Evolutionary conservation across 352 stramenopile genomes (phyloP).

Genomic region (Phytophthora pini): DNA sequence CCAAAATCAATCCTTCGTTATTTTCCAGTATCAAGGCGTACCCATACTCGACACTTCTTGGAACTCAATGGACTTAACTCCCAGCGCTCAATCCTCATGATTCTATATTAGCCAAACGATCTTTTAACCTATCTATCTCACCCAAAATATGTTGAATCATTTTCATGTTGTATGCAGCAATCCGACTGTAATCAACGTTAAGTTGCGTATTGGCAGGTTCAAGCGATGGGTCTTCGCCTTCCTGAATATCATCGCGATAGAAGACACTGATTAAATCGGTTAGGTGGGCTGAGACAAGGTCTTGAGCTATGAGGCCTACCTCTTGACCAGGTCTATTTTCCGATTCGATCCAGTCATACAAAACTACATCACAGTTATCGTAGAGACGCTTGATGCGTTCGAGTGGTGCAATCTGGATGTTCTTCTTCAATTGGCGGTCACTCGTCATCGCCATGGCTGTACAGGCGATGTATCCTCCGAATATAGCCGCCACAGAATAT

Average conservation of each 20-base stretch:
- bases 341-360: constrained; percentile 18
- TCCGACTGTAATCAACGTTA: constrained; percentile 11
- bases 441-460: too few species aligned
- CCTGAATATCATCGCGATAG: constrained; percentile 18
- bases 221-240: constrained; percentile 1
- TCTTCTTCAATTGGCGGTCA: too few species aligned
- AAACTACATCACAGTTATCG: neutral
- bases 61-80: too few species aligned
- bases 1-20: too few species aligned
- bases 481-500: too few species aligned
- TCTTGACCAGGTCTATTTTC: constrained; percentile 11
- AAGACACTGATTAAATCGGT: constrained; percentile 8
- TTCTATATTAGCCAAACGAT: neutral
- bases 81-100: too few species aligned
- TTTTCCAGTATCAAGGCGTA: too few species aligned
- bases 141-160: constrained; percentile 15
- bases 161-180: constrained; percentile 16
- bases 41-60: too few species aligned
- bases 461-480: too few species aligned
- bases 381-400: neutral
- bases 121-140: constrained; percentile 19
- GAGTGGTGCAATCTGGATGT: too few species aligned
- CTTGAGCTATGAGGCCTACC: constrained; percentile 15
- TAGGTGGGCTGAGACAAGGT: constrained; percentile 9
- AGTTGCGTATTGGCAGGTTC: constrained; percentile 7